phyloP scores from a whole-genome alignment of 805 yeast species.

The Sporopachydermia quercuum region DNA sequence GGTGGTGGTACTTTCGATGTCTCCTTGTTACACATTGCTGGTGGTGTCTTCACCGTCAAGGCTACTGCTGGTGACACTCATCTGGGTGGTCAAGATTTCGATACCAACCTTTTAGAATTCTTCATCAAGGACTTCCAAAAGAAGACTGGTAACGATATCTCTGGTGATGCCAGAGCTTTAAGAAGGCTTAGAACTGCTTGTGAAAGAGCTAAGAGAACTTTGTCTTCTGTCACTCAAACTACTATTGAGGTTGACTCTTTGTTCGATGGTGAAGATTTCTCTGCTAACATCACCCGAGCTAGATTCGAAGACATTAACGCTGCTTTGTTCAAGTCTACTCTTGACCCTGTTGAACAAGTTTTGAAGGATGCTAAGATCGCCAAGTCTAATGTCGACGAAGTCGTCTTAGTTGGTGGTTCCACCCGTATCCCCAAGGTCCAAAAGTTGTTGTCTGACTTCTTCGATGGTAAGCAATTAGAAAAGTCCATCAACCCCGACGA shows the following conservation, averaged over 20 bases:
- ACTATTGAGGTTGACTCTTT: constrained; percentile 93
- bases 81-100: constrained; percentile 99
- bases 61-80: constrained; percentile 99
- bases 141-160: constrained; percentile 86
- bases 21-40: constrained; percentile 78
- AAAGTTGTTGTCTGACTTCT: constrained; percentile 85
- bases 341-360: constrained; percentile 91
- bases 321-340: constrained; percentile 81
- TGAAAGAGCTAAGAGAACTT: constrained; percentile 98
- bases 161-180: constrained; percentile 85
- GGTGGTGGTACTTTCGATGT: constrained; percentile 99
- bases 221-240: constrained; percentile 92
- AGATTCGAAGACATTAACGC: constrained; percentile 95
- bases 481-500: constrained; percentile 97
- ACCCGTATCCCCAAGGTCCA: constrained; percentile 98
- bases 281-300: constrained; percentile 89
- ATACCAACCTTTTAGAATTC: constrained; percentile 86
- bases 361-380: constrained; percentile 80
- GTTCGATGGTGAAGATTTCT: constrained; percentile 91
- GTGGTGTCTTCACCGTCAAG: constrained; percentile 93
- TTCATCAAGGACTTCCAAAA: constrained; percentile 90
- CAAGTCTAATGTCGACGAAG: constrained; percentile 81
- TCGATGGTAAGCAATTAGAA: constrained; percentile 92
- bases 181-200: constrained; percentile 98
- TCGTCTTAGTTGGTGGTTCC: constrained; percentile 96